Percentiles rank a stretch among this genome's conserved stretches.
These are phyloP conservation scores for Xylaria castorea DNA, from an alignment of 495 filamentous ascomycete genomes.

Conservation along the genomic window DNA sequence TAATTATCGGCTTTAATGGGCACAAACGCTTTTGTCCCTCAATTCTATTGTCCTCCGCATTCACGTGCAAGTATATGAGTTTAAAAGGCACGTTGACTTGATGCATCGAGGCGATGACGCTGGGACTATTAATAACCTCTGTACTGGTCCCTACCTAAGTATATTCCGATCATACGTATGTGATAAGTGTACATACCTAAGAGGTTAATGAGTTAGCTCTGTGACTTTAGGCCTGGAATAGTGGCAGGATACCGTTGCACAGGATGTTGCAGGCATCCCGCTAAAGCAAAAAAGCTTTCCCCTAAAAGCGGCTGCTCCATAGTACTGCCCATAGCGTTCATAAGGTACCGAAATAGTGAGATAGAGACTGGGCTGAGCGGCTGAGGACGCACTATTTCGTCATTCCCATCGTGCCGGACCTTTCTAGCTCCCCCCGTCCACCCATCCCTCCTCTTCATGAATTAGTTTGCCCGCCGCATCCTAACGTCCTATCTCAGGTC, in stretches of 20 bases:
- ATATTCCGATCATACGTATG: background rate
- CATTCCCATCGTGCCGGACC: background rate
- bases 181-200: background rate
- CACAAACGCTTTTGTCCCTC: background rate
- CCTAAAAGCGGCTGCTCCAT: background rate
- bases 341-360: background rate
- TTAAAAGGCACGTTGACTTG: background rate
- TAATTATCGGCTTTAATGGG: background rate
- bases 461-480: constrained; percentile 2
- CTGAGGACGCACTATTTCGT: constrained; percentile 22
- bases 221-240: no score
- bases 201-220: background rate
- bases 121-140: background rate
- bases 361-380: background rate
- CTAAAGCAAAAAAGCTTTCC: constrained; percentile 3
- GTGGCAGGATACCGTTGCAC: background rate
- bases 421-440: background rate
- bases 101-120: background rate
- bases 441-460: constrained; percentile 8
- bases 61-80: background rate
- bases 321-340: no score
- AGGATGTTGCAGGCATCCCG: background rate
- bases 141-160: background rate
- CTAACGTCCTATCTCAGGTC: background rate
- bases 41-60: background rate